Conservation (phyloP, 2,329 filamentous ascomycete genomes). For the Septoria petroselini region DNA sequence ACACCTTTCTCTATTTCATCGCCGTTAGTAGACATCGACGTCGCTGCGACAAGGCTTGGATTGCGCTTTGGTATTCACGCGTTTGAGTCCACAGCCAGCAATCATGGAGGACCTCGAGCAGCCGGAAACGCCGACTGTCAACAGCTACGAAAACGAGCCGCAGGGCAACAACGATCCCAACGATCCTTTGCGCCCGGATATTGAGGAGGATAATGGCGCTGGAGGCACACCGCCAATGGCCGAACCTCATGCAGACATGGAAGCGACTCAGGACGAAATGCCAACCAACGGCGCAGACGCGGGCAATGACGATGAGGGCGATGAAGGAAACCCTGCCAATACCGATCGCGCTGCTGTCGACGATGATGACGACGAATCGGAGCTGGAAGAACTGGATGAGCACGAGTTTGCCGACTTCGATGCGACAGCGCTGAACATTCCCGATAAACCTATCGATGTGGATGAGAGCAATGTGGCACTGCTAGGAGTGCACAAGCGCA, state of each 20-base stretch:
- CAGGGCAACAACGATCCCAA: conserved; percentile 48
- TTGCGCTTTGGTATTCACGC: background rate
- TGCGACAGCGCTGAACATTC: conserved; percentile 58
- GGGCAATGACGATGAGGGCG: conserved; percentile 29
- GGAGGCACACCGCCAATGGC: conserved; percentile 45
- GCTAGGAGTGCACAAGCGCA: conserved; percentile 62
- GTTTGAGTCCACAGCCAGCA: background rate
- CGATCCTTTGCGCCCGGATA: conserved; percentile 47
- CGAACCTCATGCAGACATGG: conserved; percentile 46
- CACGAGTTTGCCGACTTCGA: conserved; percentile 65
- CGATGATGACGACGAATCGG: conserved; percentile 59
- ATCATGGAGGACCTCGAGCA: conserved; percentile 46
- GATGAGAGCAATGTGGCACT: conserved; percentile 61
- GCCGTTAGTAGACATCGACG: background rate
- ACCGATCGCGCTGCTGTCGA: conserved; percentile 40
- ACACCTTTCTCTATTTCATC: background rate
- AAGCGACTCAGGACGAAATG: conserved; percentile 39
- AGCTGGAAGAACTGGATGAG: conserved; percentile 62
- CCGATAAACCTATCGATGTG: conserved; percentile 58
- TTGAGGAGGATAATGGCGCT: conserved; percentile 49
- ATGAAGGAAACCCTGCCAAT: conserved; percentile 21
- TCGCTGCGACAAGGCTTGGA: background rate
- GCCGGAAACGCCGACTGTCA: conserved; percentile 38
- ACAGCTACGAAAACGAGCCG: conserved; percentile 43
- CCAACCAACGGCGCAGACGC: conserved; percentile 22